Evolutionary conservation across 495 filamentous ascomycete species (phyloP).

Genomic region (Neurospora cerealis): DNA sequence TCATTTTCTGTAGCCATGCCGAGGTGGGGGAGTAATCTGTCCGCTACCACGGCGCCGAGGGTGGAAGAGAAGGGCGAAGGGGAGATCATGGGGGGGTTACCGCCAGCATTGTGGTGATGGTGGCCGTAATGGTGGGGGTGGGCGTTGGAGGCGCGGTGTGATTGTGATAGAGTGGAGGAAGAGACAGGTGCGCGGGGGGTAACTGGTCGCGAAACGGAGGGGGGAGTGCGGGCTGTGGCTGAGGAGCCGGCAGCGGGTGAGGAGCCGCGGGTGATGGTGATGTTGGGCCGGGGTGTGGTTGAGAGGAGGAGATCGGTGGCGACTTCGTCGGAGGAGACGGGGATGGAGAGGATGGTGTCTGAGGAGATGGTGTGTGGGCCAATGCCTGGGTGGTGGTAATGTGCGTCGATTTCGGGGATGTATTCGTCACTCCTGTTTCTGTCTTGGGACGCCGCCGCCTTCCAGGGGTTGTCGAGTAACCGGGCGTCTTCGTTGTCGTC

Average conservation of each 20-base stretch:
- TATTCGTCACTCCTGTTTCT: not conserved
- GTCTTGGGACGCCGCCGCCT: constrained; percentile 3
- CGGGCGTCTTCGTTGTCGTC: constrained; percentile 17
- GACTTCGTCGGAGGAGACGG: constrained; percentile 19
- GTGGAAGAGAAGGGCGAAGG: constrained; percentile 40
- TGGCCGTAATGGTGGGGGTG: constrained; percentile 26
- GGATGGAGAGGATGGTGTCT: constrained; percentile 23
- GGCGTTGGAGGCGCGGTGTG: constrained; percentile 10
- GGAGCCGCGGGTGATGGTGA: not conserved
- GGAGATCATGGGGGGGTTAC: constrained; percentile 27
- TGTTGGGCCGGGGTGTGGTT: constrained; percentile 12
- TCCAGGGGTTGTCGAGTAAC: constrained; percentile 26
- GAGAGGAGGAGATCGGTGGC: constrained; percentile 1
- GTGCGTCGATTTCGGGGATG: not conserved
- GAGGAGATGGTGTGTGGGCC: constrained; percentile 24
- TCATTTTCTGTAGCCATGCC: constrained; percentile 4
- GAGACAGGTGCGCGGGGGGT: constrained; percentile 20
- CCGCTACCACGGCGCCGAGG: constrained; percentile 35
- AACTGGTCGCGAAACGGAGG: constrained; percentile 12
- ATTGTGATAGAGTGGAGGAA: constrained; percentile 1
- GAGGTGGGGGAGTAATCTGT: constrained; percentile 29
- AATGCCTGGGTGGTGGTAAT: constrained; percentile 17
- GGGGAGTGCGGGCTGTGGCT: constrained; percentile 1
- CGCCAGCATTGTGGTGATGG: not conserved
- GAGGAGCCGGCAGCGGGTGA: not conserved